Evolutionary conservation across 768 basidiomycete species (phyloP), one percentile per base, ranked within the genome.

Genomic region (Tulasnella sp.): DNA sequence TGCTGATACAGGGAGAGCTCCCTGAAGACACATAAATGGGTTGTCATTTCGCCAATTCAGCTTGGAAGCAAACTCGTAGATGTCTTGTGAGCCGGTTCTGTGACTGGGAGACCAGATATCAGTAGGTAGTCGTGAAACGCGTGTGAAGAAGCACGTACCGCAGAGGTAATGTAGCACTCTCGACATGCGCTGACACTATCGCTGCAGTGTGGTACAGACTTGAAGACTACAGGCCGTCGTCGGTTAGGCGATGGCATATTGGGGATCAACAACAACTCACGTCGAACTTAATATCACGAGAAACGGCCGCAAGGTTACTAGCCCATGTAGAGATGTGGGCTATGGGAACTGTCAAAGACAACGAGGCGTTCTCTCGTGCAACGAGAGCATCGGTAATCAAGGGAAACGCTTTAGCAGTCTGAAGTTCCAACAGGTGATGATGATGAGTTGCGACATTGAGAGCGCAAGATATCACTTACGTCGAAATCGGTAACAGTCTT

Each of bases 191-290:
- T 18, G 81, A 81, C 24, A 81, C 60, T 20, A 81, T n/a, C 2
- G 81, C 81, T 34, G 81, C 75, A 3, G 81, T 81, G 14, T 81
- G 81, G 41, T 80, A 81, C 22, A 75, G 46, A 41, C 48, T 41
- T 1, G 69, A 73, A 6, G 46, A 14, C 76, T 81, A 73, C 46
- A n/a, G 24, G 12, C n/a, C 37, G 8, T 34, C 11, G 14, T 40
- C 20, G 42, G 48, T 16, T 8, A 48, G 31, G 37, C 24, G 80
- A 14, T 14, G 31, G 20, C n/a, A 18, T 40, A 5, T 48, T 37
- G 28, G 28, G 28, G 40, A 31, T 37, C 11, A 50, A 24, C 44
- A 1, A 8, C 1, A 5, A 64, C 81, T 54, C 41, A 81, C 81
- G 14, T 81, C 75, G 37, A 72, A 48, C 11, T 74, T 31, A 16